Evolutionary conservation across 2,329 filamentous ascomycete species (phyloP), one percentile per base, ranked within the genome.

Genomic region (Bisporella sp.): DNA sequence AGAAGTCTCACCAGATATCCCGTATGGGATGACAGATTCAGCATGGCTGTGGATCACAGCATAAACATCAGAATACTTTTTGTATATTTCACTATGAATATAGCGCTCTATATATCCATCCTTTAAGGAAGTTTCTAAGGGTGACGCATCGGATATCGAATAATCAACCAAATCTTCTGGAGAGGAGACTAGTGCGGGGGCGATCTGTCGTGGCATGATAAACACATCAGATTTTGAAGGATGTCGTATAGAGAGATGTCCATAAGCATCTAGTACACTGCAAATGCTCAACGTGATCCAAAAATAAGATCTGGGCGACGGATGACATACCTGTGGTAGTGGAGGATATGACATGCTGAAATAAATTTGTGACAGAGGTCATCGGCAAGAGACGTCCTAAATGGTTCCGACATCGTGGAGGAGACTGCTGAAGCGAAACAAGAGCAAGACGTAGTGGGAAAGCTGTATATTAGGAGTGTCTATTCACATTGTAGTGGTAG

Each of bases 161-260:
- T 76, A 77, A 46, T 73, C 68, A 31, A 76, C 67, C 4, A 78
- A 62, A 57, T 78, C 73, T 29, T 59, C 51, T 4, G 55, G 50
- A 0, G 63, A 69, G 8, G 68, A 67, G 4, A 78, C 67, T 1
- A 71, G 64, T 1, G 70, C 75, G 0, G 75, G 74, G 5, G 75
- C 69, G 9, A 72, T 59, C 50, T 69, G 68, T 21, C 66, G 64
- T 7, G 72, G 69, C 66, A 78, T 72, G 53, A 78, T 66, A 61
- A 76, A 78, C 42, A 65, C 65, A 1, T 67, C 59, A 1, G 68
- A 56, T 9, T 74, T 70, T 37, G 59, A 45, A 1, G 75, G 74
- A 49, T 75, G 70, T 5, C 76, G 70, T 13, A 76, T 67, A 2
- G 75, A 77, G 9, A 79, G 64, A 54, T 79, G 75, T 7, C 76